Evolutionary conservation across 2,329 filamentous ascomycete genomes (phyloP).

Genomic region (Phialemoniopsis sp.): DNA sequence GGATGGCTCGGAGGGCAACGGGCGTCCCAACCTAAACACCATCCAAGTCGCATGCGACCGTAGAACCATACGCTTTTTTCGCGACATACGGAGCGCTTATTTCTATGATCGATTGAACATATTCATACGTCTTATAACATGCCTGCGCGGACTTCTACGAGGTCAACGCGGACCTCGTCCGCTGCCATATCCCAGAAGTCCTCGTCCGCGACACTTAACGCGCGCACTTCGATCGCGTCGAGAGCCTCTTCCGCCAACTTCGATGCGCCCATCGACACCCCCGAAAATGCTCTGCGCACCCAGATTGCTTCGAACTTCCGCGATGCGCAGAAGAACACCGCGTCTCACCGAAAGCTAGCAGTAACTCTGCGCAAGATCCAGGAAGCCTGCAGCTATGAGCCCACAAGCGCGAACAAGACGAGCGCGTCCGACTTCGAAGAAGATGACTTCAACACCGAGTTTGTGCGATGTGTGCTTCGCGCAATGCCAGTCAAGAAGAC

Average conservation of each 20-base stretch:
- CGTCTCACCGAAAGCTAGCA: conserved; percentile 83
- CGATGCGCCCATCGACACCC: conserved; percentile 67
- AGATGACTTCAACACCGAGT: conserved; percentile 81
- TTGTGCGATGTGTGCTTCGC: conserved; percentile 76
- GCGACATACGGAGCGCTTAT: no score
- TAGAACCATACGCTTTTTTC: no score
- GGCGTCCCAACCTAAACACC: background rate
- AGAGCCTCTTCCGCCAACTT: conserved; percentile 37
- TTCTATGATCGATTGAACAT: no score
- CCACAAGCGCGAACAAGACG: conserved; percentile 44
- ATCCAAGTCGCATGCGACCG: background rate
- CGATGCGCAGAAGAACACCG: conserved; percentile 84
- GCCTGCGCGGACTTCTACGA: conserved; percentile 44
- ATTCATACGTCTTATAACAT: conserved; percentile 22
- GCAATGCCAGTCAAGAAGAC: conserved; percentile 88
- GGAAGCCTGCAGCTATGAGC: conserved; percentile 73
- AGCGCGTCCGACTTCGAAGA: conserved; percentile 70
- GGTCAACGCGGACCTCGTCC: conserved; percentile 40
- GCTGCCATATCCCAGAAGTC: conserved; percentile 31
- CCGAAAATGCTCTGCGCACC: conserved; percentile 65
- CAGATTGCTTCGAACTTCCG: conserved; percentile 71
- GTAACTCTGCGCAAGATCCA: conserved; percentile 88
- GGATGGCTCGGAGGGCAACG: no score
- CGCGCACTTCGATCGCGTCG: conserved; percentile 41
- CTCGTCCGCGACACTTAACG: conserved; percentile 27